Conservation (phyloP, 225 moss, liverwort and hornwort genomes). For the Sphagnum tenellum region DNA sequence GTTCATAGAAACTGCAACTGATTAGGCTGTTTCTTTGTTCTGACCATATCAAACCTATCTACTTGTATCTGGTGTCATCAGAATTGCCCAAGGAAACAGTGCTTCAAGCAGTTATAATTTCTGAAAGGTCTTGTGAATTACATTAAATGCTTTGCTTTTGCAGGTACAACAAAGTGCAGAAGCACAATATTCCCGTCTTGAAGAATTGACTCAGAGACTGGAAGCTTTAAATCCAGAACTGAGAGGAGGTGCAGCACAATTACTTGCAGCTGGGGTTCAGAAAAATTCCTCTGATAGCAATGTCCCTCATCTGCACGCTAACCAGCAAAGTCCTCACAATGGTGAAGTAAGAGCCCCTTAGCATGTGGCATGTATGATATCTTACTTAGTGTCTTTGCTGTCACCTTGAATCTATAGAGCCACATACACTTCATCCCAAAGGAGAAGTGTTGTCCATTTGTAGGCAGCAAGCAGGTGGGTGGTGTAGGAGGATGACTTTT, state of each 20-base stretch:
- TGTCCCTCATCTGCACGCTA: conserved; percentile 23
- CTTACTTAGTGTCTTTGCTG: no score
- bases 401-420: no score
- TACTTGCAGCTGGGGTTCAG: conserved; percentile 24
- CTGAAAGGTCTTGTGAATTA: no score
- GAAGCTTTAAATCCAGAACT: conserved; percentile 83
- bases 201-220: conserved; percentile 81
- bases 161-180: conserved; percentile 99
- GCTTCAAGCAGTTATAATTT: no score
- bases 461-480: no score
- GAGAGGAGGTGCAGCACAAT: conserved; percentile 53
- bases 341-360: conserved; percentile 15
- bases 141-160: neutral
- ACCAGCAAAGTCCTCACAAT: conserved; percentile 28
- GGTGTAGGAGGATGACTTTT: no score
- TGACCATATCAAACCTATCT: no score
- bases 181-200: conserved; percentile 79
- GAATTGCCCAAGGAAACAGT: no score
- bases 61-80: no score
- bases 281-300: conserved; percentile 26
- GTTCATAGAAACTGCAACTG: neutral
- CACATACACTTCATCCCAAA: no score
- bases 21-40: no score
- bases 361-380: neutral
- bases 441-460: no score